Percentiles rank a stretch among this genome's conserved stretches.
These are phyloP conservation scores for Withania somnifera DNA, from an alignment of 305 asterid species.

Conservation along the genomic window DNA sequence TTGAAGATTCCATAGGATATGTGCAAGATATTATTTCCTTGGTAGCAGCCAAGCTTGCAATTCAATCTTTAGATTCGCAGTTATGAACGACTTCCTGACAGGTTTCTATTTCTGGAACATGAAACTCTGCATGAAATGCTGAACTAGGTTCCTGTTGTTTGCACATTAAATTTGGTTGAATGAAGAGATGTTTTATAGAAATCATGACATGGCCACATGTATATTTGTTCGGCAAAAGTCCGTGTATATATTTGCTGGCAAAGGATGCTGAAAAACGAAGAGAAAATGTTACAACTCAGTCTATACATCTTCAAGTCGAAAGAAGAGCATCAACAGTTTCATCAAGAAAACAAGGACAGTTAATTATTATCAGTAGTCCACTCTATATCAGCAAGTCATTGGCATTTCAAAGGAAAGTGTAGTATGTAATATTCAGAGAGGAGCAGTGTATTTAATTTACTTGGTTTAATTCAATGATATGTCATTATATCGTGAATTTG, in stretches of 20 bases:
- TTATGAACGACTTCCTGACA: constrained; percentile 4
- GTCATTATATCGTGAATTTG: neutral
- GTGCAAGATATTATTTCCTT: constrained; percentile 34
- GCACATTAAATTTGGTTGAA: neutral
- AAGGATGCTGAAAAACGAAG: neutral
- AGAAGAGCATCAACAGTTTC: neutral
- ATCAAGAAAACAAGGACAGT: neutral
- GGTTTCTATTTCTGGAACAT: neutral
- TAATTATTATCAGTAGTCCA: neutral
- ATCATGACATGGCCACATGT: neutral
- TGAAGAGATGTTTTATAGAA: neutral
- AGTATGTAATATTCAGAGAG: neutral
- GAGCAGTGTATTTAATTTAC: neutral
- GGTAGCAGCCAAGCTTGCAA: constrained; percentile 78
- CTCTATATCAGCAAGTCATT: neutral
- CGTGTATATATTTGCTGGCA: neutral
- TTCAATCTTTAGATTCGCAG: constrained; percentile 43
- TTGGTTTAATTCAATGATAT: neutral
- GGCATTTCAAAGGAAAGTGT: neutral
- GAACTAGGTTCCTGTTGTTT: neutral
- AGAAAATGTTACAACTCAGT: neutral
- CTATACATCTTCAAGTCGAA: neutral
- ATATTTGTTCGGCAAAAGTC: neutral
- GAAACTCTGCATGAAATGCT: neutral
- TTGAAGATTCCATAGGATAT: constrained; percentile 29